phyloP scores from a whole-genome alignment of 805 yeast genomes.

The Barnettozyma salicaria region DNA sequence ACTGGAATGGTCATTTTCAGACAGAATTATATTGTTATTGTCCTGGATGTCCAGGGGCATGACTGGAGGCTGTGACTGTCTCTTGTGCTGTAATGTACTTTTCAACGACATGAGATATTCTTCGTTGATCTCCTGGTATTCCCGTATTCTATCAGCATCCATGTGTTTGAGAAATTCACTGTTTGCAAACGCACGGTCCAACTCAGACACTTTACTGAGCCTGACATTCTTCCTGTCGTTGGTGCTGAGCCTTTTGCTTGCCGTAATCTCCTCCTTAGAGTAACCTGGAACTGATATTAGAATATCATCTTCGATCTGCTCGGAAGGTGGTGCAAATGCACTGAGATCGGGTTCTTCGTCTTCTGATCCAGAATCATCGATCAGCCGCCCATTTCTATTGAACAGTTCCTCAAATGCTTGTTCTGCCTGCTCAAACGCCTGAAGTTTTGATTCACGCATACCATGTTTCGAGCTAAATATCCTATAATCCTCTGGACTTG shows the following conservation, averaged over 20 bases:
- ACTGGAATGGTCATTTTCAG: too few species aligned
- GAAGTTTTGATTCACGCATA: constrained; percentile 22
- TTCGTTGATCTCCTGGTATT: constrained; percentile 16
- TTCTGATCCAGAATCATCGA: constrained; percentile 25
- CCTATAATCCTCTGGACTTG: constrained; percentile 22
- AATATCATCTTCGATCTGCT: constrained; percentile 20
- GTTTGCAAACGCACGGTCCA: constrained; percentile 21
- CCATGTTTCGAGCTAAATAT: constrained; percentile 22
- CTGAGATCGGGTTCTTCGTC: constrained; percentile 25
- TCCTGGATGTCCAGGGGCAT: too few species aligned
- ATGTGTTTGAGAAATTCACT: constrained; percentile 16
- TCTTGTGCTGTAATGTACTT: not conserved
- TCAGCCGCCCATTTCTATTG: constrained; percentile 12
- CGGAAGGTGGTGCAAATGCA: constrained; percentile 16
- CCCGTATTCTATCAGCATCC: constrained; percentile 12
- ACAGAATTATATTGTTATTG: too few species aligned
- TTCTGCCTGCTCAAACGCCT: constrained; percentile 22
- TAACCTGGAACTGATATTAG: constrained; percentile 25
- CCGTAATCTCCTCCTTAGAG: constrained; percentile 24
- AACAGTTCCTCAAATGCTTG: constrained; percentile 23
- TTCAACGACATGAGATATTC: constrained; percentile 11
- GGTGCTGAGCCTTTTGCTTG: constrained; percentile 19
- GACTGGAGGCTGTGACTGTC: too few species aligned
- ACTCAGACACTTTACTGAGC: constrained; percentile 17
- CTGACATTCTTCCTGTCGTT: constrained; percentile 24